Evolutionary conservation across 371 early-diverging fungal species (phyloP).

Genomic region (Lichtheimia ornata): DNA sequence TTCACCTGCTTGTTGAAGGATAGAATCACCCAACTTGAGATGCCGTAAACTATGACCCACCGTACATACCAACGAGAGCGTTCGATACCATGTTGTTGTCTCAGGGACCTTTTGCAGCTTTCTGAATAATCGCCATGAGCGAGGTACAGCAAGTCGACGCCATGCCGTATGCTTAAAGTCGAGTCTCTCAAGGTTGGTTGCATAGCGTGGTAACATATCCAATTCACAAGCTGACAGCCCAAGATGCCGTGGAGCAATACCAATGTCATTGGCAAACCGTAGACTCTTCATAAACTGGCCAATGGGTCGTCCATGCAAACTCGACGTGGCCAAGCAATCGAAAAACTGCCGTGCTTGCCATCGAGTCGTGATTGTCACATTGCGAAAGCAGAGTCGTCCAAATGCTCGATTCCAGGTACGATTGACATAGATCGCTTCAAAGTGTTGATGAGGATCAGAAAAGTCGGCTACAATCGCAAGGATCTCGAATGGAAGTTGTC

Average conservation of each 20-base stretch:
- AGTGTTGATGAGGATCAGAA: background rate
- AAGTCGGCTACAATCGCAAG: background rate
- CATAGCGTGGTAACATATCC: background rate
- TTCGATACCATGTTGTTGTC: conserved; percentile 1
- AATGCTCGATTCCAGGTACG: background rate
- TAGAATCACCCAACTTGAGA: background rate
- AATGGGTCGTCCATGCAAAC: background rate
- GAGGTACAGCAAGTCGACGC: background rate
- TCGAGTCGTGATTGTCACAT: background rate
- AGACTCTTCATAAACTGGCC: background rate
- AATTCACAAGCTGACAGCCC: background rate
- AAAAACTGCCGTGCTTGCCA: background rate
- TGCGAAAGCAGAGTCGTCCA: background rate
- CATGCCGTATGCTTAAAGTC: background rate
- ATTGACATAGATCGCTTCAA: background rate
- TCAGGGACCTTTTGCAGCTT: background rate
- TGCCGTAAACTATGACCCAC: background rate
- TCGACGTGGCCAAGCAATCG: background rate
- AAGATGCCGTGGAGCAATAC: background rate
- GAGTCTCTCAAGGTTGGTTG: background rate
- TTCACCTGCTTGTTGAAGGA: background rate
- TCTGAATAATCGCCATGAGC: background rate
- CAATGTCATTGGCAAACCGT: background rate
- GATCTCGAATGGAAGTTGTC: background rate
- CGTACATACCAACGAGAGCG: background rate